phyloP scores from a whole-genome alignment of 1,284 basidiomycete genomes.

The Naganishia cerealis region DNA sequence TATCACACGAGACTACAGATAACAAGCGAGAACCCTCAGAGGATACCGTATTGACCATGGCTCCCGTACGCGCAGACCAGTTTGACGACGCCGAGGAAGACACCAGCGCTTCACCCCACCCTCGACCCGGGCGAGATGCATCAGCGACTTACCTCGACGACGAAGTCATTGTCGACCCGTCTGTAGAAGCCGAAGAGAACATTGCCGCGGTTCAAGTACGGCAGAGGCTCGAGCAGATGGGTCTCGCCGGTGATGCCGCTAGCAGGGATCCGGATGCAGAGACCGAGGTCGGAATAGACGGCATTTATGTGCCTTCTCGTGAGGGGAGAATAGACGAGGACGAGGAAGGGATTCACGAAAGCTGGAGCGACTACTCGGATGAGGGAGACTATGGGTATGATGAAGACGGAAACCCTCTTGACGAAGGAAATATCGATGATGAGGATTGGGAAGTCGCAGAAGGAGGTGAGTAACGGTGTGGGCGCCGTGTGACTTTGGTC shows the following conservation, averaged over 20 bases:
- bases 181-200: constrained; percentile 18
- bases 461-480: constrained; percentile 53
- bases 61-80: neutral
- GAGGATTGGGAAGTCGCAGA: constrained; percentile 86
- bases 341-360: constrained; percentile 19
- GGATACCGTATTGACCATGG: neutral
- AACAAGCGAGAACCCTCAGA: neutral
- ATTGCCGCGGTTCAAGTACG: constrained; percentile 24
- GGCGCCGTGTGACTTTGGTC: too few relatives aligned
- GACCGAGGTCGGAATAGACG: constrained; percentile 14
- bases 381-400: constrained; percentile 38
- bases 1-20: neutral
- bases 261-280: constrained; percentile 8
- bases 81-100: constrained; percentile 32
- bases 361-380: constrained; percentile 27
- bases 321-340: constrained; percentile 19
- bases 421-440: constrained; percentile 66
- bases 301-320: constrained; percentile 21
- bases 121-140: constrained; percentile 7
- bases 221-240: constrained; percentile 18
- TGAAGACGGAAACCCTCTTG: constrained; percentile 42
- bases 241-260: neutral
- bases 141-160: constrained; percentile 23
- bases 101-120: neutral
- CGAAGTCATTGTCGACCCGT: constrained; percentile 10